A percentile compares a stretch with the other conserved stretches of the same genome.
Evolutionary conservation across 805 yeast species (phyloP).

Genomic region (Cyberlindnera japonica): DNA sequence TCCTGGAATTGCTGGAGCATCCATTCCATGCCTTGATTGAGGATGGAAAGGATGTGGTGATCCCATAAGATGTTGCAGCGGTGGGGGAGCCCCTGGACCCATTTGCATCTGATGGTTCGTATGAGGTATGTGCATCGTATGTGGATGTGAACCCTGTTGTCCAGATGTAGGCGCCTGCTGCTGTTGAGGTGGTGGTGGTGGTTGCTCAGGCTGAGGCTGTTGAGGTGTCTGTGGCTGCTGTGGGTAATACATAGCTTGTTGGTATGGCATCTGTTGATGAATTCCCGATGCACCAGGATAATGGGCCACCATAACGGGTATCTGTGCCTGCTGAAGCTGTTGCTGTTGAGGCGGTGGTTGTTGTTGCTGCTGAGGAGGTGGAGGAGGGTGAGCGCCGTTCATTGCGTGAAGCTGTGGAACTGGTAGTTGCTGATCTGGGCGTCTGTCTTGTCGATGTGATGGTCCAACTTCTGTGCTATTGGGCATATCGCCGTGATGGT

Average conservation of each 20-base stretch:
- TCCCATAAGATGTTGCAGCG: conserved; percentile 4
- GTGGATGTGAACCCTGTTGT: conserved; percentile 14
- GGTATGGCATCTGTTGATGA: conserved; percentile 20
- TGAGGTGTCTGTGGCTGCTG: conserved; percentile 5
- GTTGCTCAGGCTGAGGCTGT: conserved; percentile 9
- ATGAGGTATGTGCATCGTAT: conserved; percentile 2
- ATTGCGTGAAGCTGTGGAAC: not conserved
- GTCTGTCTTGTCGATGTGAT: conserved; percentile 8
- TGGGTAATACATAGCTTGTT: conserved; percentile 12
- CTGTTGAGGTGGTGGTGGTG: conserved; percentile 4
- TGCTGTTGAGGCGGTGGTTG: too few relatives aligned
- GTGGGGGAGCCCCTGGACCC: conserved; percentile 11
- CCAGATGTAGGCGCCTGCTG: conserved; percentile 11
- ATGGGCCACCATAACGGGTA: conserved; percentile 23
- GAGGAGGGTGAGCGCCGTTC: conserved; percentile 1
- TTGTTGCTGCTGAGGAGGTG: too few relatives aligned
- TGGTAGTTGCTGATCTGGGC: too few relatives aligned
- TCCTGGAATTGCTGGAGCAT: conserved; percentile 10
- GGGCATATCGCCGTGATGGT: conserved; percentile 2
- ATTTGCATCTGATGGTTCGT: conserved; percentile 9
- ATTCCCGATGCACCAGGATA: conserved; percentile 15
- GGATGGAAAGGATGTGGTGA: conserved; percentile 19
- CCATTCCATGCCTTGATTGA: conserved; percentile 23
- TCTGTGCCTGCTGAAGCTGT: conserved; percentile 7
- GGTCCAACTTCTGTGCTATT: conserved; percentile 2